Evolutionary conservation across 164 flowering plant species (phyloP).

Genomic region (Dillenia suffruticosa): DNA sequence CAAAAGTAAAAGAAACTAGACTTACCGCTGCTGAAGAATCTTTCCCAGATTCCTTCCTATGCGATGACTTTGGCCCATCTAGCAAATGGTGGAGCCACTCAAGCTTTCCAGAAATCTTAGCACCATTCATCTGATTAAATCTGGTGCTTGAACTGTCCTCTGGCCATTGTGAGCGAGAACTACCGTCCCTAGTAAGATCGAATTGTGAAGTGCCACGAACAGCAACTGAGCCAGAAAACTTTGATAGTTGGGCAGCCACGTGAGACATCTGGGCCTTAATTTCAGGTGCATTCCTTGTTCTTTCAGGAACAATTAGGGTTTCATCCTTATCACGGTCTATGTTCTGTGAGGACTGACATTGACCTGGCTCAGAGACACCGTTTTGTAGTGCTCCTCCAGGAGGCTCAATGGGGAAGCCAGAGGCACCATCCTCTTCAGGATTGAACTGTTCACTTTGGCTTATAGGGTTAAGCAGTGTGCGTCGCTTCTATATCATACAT

Average conservation of each 20-base stretch:
- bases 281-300: constrained; percentile 24
- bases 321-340: constrained; percentile 17
- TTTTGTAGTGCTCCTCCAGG: constrained; percentile 27
- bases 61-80: constrained; percentile 36
- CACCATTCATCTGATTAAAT: constrained; percentile 32
- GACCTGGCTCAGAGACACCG: constrained; percentile 29
- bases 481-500: constrained; percentile 37
- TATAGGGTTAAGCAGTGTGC: constrained; percentile 43
- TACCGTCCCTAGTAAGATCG: constrained; percentile 28
- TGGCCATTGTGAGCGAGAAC: constrained; percentile 34
- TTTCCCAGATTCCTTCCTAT: constrained; percentile 36
- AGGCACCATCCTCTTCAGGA: constrained; percentile 46
- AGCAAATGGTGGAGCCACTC: constrained; percentile 46
- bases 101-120: constrained; percentile 33
- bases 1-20: background rate
- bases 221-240: constrained; percentile 50
- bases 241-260: constrained; percentile 29
- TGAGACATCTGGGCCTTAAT: constrained; percentile 39
- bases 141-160: constrained; percentile 24
- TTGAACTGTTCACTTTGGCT: constrained; percentile 47
- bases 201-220: constrained; percentile 36
- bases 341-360: constrained; percentile 19
- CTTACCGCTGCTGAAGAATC: constrained; percentile 35
- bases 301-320: constrained; percentile 17
- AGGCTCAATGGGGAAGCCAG: constrained; percentile 53